Evolutionary conservation across 2,329 filamentous ascomycete genomes (phyloP), one percentile per base, ranked within the genome.

Genomic region (Exophiala aquamarina): DNA sequence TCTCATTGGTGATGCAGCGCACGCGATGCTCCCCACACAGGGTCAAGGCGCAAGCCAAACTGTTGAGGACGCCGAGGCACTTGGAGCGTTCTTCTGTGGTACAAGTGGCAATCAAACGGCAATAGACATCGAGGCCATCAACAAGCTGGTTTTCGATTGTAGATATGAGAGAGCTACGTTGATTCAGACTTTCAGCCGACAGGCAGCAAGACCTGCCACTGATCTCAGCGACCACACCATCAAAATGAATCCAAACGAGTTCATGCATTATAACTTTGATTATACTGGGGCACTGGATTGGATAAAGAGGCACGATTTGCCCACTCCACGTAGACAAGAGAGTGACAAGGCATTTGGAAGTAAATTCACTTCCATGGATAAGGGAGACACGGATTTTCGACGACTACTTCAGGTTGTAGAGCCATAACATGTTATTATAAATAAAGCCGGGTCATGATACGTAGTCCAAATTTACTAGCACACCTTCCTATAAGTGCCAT

Each of bases 191-290:
- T 44, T 37, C 31, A 44, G 41, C 21, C 7, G 41, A 20, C 28
- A 44, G 41, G 61, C 67, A 2, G 70, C 68, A 3, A 66, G 58
- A 41, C 67, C 70, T 2, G 69, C 64, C 0, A 69, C 67, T 0
- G 66, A 64, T 8, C 54, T 60, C 23, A 60, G 57, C 0, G 61
- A 56, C 18, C 62, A 53, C 7, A 61, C 59, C 46, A 57, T 70
- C 4, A 67, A 59, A 17, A 62, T 69, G 59, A 64, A 64, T 3
- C 66, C 68, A 1, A 66, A 59, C n/a, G 63, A 71, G 49, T 72
- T 71, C 34, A 34, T 70, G 66, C 62, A 70, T 36, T 71, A 70
- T 40, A 70, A 70, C 41, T 70, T 66, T 41, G 46, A 48, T 9
- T 71, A 70, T 47, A 47, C 58, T 34, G 68, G 67, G 2, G 67